These are phyloP conservation scores for Stephania cephalantha DNA, from an alignment of 164 flowering plant genomes.

Conservation along the genomic window DNA sequence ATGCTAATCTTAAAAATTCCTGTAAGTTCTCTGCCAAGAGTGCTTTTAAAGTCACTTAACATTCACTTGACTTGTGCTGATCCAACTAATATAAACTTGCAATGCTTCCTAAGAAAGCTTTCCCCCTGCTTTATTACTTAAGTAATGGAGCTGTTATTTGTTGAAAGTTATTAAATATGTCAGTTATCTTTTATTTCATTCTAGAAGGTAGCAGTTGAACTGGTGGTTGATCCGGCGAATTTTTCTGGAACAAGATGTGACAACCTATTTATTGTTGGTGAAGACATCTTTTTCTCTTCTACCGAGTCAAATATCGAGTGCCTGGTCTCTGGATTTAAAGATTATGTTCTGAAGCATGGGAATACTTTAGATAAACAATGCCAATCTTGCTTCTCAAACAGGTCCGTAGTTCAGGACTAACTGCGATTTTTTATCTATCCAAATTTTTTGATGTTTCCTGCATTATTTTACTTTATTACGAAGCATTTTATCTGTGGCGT, in stretches of 20 bases:
- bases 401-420: slow-evolving; percentile 26
- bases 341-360: slow-evolving; percentile 61
- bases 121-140: too few species aligned
- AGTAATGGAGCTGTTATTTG: too few species aligned
- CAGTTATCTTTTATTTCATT: slow-evolving; percentile 7
- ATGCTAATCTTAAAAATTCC: slow-evolving; percentile 52
- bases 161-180: neutral
- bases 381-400: slow-evolving; percentile 41
- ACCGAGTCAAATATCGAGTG: slow-evolving; percentile 41
- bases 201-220: slow-evolving; percentile 59
- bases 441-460: neutral
- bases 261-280: slow-evolving; percentile 34
- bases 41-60: neutral
- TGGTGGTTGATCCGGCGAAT: slow-evolving; percentile 34
- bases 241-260: slow-evolving; percentile 24
- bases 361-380: slow-evolving; percentile 36
- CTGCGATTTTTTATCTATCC: neutral
- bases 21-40: slow-evolving; percentile 35
- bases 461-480: neutral
- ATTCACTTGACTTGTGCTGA: neutral
- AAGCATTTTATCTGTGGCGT: too few species aligned
- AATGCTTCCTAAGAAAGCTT: neutral
- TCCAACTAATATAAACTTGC: neutral
- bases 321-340: slow-evolving; percentile 53
- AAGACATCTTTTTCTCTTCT: slow-evolving; percentile 20